Evolutionary conservation across 441 rosid genomes (phyloP), one percentile per base, ranked within the genome.

Genomic region (Eutrema salsugineum): DNA sequence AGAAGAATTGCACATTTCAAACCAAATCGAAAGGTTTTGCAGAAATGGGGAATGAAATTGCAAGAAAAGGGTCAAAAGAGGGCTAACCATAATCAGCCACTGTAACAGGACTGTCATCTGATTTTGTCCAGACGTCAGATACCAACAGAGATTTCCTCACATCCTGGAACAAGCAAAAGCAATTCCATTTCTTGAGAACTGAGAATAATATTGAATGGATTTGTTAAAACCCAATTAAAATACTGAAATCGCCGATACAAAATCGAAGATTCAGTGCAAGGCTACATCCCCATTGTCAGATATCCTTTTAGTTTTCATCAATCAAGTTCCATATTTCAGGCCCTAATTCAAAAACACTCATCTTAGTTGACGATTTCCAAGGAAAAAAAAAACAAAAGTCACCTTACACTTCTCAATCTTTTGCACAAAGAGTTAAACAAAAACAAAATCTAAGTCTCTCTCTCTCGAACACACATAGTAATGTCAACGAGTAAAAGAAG

Each of bases 21-120:
- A 54, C n/a, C 65, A 11, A 46, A 58, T 30, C 51, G 17, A 49
- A 73, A 35, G 5, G 16, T 50, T 38, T 24, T 14, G 32, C 30
- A 19, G 32, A 19, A 44, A 51, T 12, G 46, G 5, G 59, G 4
- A 40, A 2, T 48, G 60, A 62, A 14, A 58, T 7, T 9, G 58
- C 24, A 40, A 12, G 67, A 48, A 4, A 17, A 11, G 12, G 11
- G 44, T 39, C 19, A 40, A 56, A 59, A 54, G 54, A 63, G 10
- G 68, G 76, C 80, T 70, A 68, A 95, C 99, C 98, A 75, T 92
- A 92, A 84, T 94, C 98, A 72, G 99, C 99, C 11, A 94, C 96
- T 2, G 99, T 92, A 42, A 92, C 98, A 19, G 99, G 99, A 72
- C 89, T 92, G 65, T 75, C 84, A 81, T 93, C 97, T 4, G 87